These are phyloP conservation scores for Dothistroma septosporum DNA, from an alignment of 2,329 filamentous ascomycete genomes.

Conservation along the genomic window DNA sequence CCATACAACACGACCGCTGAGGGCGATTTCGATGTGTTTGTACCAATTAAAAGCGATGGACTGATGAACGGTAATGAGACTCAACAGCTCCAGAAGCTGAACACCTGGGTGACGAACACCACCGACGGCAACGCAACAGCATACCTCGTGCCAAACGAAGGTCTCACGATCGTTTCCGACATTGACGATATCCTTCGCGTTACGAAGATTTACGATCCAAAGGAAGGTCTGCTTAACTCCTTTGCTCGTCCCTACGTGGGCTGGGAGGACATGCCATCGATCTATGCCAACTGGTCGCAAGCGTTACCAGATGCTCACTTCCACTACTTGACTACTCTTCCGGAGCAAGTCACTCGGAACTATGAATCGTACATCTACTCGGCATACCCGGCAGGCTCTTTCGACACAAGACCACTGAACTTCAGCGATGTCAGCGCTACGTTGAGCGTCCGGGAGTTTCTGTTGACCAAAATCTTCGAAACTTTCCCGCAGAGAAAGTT, in stretches of 20 bases:
- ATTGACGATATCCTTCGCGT: conserved; percentile 78
- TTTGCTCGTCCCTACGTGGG: conserved; percentile 66
- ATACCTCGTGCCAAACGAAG: conserved; percentile 67
- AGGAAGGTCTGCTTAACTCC: conserved; percentile 70
- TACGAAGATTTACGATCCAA: conserved; percentile 74
- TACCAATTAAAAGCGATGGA: conserved; percentile 59
- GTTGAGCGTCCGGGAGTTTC: conserved; percentile 63
- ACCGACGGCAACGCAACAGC: conserved; percentile 70
- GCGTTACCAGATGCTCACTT: conserved; percentile 67
- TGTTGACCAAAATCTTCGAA: conserved; percentile 68
- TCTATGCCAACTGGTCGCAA: conserved; percentile 72
- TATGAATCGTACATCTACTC: conserved; percentile 79
- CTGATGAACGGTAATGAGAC: conserved; percentile 63
- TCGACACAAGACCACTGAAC: conserved; percentile 74
- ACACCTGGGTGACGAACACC: conserved; percentile 60
- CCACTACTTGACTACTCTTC: conserved; percentile 77
- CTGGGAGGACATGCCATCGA: conserved; percentile 76
- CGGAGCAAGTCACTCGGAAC: conserved; percentile 70
- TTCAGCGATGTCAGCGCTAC: conserved; percentile 72
- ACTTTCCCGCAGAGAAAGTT: conserved; percentile 73
- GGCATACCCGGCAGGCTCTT: conserved; percentile 71
- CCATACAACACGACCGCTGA: conserved; percentile 62
- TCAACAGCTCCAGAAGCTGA: conserved; percentile 60
- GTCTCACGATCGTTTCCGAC: conserved; percentile 69
- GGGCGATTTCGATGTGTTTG: conserved; percentile 71